phyloP scores from a whole-genome alignment of 2,329 filamentous ascomycete species.

The Didymella pomorum region DNA sequence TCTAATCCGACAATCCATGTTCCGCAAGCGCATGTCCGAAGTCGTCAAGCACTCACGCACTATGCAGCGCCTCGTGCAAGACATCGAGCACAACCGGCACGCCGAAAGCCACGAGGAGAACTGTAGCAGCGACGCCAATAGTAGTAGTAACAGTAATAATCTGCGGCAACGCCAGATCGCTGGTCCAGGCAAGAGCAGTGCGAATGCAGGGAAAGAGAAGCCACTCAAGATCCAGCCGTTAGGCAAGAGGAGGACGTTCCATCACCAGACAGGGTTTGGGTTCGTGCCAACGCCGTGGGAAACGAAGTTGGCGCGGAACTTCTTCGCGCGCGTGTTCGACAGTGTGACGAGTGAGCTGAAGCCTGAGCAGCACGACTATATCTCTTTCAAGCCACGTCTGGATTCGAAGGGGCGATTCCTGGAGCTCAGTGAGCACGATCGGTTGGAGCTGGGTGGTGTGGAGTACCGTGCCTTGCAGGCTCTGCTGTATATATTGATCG shows the following conservation, averaged over 20 bases:
- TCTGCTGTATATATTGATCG: constrained; percentile 57
- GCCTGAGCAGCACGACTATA: constrained; percentile 38
- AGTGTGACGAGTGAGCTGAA: constrained; percentile 31
- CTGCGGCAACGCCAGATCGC: constrained; percentile 13
- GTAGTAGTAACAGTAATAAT: constrained; percentile 4
- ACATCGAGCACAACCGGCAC: constrained; percentile 34
- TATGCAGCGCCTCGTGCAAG: constrained; percentile 34
- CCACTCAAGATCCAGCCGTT: constrained; percentile 23
- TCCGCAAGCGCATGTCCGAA: constrained; percentile 40
- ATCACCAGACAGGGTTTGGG: constrained; percentile 40
- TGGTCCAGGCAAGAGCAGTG: constrained; percentile 3
- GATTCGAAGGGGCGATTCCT: constrained; percentile 44
- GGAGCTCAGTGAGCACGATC: constrained; percentile 52
- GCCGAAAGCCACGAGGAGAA: constrained; percentile 14
- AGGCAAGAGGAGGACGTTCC: constrained; percentile 30
- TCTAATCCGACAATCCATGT: constrained; percentile 34
- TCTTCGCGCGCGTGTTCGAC: constrained; percentile 34
- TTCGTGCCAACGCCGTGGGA: constrained; percentile 46
- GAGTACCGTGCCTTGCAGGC: constrained; percentile 62
- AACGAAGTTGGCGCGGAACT: constrained; percentile 31
- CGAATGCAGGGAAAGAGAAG: not conserved
- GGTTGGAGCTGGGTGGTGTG: constrained; percentile 59
- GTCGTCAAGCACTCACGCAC: constrained; percentile 39
- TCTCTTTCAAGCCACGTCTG: constrained; percentile 44
- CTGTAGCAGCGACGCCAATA: constrained; percentile 9